A percentile compares a stretch with the other conserved stretches of the same genome.
These are phyloP conservation scores for Penicillium waksmanii DNA, from an alignment of 495 filamentous ascomycete genomes.

Conservation along the genomic window DNA sequence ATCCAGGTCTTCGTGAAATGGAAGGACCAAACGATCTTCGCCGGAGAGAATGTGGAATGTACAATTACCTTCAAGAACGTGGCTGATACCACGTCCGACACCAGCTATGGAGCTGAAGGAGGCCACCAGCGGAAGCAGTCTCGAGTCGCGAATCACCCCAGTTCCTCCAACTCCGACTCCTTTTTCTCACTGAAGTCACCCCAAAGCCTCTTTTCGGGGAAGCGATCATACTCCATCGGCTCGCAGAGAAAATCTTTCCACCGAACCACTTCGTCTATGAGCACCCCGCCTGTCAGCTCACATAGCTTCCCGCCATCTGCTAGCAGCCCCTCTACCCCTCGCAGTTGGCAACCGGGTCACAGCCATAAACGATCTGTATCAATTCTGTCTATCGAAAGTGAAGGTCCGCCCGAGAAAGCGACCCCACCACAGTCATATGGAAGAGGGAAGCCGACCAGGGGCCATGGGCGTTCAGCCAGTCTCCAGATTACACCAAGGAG, in stretches of 20 bases:
- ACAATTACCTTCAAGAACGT: constrained; percentile 96
- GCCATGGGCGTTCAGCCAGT: constrained; percentile 82
- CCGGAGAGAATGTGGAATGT: constrained; percentile 92
- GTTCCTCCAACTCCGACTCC: constrained; percentile 44
- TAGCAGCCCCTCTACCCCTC: constrained; percentile 40
- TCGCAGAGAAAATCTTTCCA: constrained; percentile 43
- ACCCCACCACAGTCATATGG: constrained; percentile 40
- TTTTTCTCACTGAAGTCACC: constrained; percentile 48
- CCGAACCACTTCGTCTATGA: constrained; percentile 49
- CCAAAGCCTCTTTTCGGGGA: constrained; percentile 42
- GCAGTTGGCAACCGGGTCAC: constrained; percentile 42
- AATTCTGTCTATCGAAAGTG: constrained; percentile 87
- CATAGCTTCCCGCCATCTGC: constrained; percentile 51
- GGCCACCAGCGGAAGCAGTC: constrained; percentile 50
- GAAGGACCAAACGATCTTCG: constrained; percentile 89
- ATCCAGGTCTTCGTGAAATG: constrained; percentile 94
- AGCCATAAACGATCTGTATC: constrained; percentile 82
- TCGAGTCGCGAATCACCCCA: constrained; percentile 42
- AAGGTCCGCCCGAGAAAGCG: constrained; percentile 47
- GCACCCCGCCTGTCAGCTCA: constrained; percentile 44
- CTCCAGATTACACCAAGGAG: constrained; percentile 73
- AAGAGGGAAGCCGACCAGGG: constrained; percentile 51
- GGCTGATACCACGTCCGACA: constrained; percentile 46
- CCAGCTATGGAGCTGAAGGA: constrained; percentile 36
- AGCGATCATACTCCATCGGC: constrained; percentile 42